Conservation (phyloP, 257 asterid genomes). For the Schizonepeta tenuifolia region DNA sequence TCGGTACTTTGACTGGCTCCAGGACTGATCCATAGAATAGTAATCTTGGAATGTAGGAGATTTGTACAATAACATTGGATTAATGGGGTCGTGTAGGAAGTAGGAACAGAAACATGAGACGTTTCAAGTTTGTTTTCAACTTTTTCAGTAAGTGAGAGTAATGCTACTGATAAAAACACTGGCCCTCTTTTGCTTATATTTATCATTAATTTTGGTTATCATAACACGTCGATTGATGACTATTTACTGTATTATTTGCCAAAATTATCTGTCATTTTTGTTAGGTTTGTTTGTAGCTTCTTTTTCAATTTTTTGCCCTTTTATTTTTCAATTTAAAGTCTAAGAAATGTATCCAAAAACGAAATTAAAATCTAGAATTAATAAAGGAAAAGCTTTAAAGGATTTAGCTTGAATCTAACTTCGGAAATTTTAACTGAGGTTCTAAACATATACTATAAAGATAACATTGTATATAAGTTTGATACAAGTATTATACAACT, state of each 20-base stretch:
- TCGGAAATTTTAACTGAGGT: no score
- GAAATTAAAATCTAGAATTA: no score
- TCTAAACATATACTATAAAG: no score
- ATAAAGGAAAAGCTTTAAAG: no score
- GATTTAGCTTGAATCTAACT: no score
- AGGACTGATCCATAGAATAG: neutral
- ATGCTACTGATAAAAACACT: neutral
- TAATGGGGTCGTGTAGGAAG: constrained; percentile 32
- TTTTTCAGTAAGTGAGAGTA: constrained; percentile 21
- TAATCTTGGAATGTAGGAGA: constrained; percentile 15
- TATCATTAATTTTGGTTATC: neutral
- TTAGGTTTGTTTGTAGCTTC: no score
- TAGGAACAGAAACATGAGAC: neutral
- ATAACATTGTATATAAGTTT: no score
- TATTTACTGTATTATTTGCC: neutral
- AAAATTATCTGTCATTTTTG: no score
- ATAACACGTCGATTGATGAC: neutral
- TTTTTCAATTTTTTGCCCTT: no score
- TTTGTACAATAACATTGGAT: constrained; percentile 34
- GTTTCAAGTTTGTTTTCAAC: constrained; percentile 28
- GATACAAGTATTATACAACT: no score
- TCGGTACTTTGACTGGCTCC: constrained; percentile 8
- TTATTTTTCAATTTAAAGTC: no score
- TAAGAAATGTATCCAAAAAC: no score
- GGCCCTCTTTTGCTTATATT: constrained; percentile 9